Base-by-base conservation (phyloP, 345 rosid species). In the Noccaea caerulescens region DNA sequence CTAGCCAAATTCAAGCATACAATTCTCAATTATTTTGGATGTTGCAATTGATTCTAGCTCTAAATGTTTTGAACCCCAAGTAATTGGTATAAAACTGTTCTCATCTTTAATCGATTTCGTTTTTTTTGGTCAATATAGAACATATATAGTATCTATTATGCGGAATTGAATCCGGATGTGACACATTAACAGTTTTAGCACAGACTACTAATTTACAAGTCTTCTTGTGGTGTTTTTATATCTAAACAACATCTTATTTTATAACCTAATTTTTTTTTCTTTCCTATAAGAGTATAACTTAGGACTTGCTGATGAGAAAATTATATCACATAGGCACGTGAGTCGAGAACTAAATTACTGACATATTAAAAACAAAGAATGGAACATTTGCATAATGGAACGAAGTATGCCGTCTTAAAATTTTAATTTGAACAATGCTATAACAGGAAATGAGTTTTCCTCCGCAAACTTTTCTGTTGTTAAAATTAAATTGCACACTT, bases 21-120 rank as follows among this genome's bases (percentile, higher is more conserved):
- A 69, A 23, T 45, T 50, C 50, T 38, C 51, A 25, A 25, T 38
- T 50, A 16, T 38, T 44, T 49, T 51, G 54, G 68, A 51, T 32
- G 23, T 20, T 37, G 36, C 34, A 39, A 5, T 49, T 33, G 20
- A 49, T 37, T 11, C 34, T 32, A 32, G 47, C 59, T 59, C 67
- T 14, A 37, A n/a, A 44, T 8, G 45, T 16, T 45, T 56, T 68
- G 56, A 5, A 55, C 44, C 33, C 32, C 8, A 8, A 20, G 23
- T 43, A 42, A 32, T 32, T 38, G 44, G 34, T 68, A 43, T 33
- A 18, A 3, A 43, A 1, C 10, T 44, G 36, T 68, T 13, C 27
- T 1, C 27, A 68, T 56, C 10, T 57, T 68, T 20, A 20, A 10
- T 4, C 3, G 36, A 33, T 33, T 33, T 33, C 36, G 7, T 33